Conservation (phyloP, 805 yeast genomes). For the Cyberlindnera maritima region DNA sequence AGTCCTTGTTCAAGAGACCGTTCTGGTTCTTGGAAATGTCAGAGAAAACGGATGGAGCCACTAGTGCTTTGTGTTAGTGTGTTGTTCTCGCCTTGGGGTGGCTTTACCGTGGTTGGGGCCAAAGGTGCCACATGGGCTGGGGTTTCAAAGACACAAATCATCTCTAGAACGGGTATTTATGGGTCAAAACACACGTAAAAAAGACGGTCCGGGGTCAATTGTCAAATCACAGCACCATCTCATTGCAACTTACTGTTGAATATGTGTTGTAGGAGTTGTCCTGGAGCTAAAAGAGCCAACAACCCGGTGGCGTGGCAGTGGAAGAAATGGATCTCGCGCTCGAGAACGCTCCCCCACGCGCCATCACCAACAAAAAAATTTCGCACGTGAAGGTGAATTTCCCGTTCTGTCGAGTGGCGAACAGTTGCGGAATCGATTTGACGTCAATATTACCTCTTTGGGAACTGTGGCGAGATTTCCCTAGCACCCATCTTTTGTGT, state of each 20-base stretch:
- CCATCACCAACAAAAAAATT: neutral
- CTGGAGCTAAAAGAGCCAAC: neutral
- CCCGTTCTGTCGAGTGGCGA: neutral
- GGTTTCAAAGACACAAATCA: neutral
- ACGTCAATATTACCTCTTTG: neutral
- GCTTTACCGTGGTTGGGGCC: neutral
- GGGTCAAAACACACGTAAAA: neutral
- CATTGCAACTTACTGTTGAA: neutral
- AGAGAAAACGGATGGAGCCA: conserved; percentile 88
- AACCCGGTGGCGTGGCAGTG: neutral
- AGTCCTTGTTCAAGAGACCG: conserved; percentile 86
- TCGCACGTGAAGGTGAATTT: conserved; percentile 4
- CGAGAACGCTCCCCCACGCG: neutral
- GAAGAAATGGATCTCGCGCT: neutral
- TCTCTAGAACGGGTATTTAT: neutral
- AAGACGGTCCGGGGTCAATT: neutral
- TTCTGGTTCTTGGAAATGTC: conserved; percentile 92
- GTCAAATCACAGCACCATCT: neutral
- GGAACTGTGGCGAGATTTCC: neutral
- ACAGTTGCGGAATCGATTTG: neutral
- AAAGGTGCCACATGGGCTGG: neutral
- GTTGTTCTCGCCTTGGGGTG: neutral
- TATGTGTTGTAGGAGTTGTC: neutral
- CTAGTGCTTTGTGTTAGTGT: conserved; percentile 23
- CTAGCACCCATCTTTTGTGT: neutral